These are phyloP conservation scores for Polygonum aviculare DNA, from an alignment of 148 eudicot species.

Conservation along the genomic window DNA sequence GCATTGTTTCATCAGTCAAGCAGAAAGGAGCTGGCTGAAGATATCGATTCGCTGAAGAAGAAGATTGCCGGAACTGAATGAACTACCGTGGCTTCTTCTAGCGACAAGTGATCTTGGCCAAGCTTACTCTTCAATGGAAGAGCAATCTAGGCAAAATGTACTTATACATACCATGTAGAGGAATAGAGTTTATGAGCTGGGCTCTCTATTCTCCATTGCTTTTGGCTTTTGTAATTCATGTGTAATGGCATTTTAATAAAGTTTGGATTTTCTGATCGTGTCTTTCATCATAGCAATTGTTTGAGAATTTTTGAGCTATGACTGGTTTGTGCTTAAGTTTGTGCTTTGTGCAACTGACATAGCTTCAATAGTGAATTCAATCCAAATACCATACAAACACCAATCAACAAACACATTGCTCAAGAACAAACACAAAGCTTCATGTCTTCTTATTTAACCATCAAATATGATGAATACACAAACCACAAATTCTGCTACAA, in stretches of 20 bases:
- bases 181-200: conserved; percentile 3
- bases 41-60: conserved; percentile 70
- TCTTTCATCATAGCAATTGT: background rate
- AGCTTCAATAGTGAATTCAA: background rate
- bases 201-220: conserved; percentile 10
- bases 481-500: background rate
- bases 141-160: conserved; percentile 4
- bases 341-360: no score
- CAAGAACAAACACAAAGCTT: background rate
- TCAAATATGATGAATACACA: conserved; percentile 5
- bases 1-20: conserved; percentile 38
- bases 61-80: conserved; percentile 73
- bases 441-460: background rate
- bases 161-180: background rate
- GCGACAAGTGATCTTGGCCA: conserved; percentile 3
- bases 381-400: background rate
- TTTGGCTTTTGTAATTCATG: conserved; percentile 6
- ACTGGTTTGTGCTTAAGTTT: no score
- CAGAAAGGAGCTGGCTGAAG: conserved; percentile 76
- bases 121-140: background rate
- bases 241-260: background rate
- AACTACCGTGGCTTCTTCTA: background rate
- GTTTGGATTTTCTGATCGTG: background rate
- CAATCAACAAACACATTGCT: background rate
- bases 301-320: background rate